These are phyloP conservation scores for Lecanoromycetidae sp. DNA, from an alignment of 2,329 filamentous ascomycete genomes.

Conservation along the genomic window DNA sequence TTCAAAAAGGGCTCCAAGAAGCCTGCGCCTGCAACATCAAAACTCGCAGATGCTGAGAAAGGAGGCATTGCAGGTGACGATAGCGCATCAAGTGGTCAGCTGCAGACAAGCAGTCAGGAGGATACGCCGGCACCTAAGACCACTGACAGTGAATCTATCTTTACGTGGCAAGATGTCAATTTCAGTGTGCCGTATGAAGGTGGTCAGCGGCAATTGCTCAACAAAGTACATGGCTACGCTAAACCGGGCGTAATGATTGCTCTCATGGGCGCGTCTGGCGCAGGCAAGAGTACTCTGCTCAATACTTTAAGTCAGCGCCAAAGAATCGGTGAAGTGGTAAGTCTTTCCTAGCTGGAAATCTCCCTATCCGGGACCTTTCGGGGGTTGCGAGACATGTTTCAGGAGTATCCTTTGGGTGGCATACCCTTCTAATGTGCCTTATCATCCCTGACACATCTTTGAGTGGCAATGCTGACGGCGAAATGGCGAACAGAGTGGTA, in stretches of 20 bases:
- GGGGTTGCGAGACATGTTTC: too few species aligned
- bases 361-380: too few species aligned
- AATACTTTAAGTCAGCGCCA: slow-evolving; percentile 67
- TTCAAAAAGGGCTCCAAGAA: slow-evolving; percentile 55
- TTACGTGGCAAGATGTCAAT: slow-evolving; percentile 59
- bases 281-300: slow-evolving; percentile 72
- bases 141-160: slow-evolving; percentile 49
- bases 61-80: slow-evolving; percentile 24
- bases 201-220: slow-evolving; percentile 49
- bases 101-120: slow-evolving; percentile 22
- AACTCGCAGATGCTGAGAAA: slow-evolving; percentile 48
- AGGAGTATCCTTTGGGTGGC: too few species aligned
- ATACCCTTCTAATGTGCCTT: too few species aligned
- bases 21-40: slow-evolving; percentile 32
- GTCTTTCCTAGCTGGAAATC: too few species aligned
- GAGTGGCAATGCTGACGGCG: too few species aligned
- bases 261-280: slow-evolving; percentile 68
- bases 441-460: too few species aligned
- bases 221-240: slow-evolving; percentile 62
- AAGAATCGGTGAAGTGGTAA: slow-evolving; percentile 49
- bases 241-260: slow-evolving; percentile 72
- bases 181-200: slow-evolving; percentile 63
- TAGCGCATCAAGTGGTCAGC: slow-evolving; percentile 24
- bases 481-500: too few species aligned
- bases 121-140: slow-evolving; percentile 36